Conservation (phyloP, 805 yeast genomes). For the Myxozyma monticola region DNA sequence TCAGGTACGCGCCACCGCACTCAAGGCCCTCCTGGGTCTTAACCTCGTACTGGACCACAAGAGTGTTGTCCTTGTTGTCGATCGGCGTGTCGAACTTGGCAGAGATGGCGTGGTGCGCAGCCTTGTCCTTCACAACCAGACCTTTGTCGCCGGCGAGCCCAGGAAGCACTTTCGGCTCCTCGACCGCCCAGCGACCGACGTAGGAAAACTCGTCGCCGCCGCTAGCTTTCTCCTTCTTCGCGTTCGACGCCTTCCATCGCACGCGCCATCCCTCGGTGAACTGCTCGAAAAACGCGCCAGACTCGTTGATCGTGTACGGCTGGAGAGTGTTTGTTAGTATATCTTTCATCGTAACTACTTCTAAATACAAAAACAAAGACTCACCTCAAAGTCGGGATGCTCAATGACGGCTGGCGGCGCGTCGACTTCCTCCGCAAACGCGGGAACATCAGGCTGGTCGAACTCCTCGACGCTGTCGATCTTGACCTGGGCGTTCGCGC, state of each 20-base stretch:
- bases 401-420: slow-evolving; percentile 1
- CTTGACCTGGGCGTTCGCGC: slow-evolving; percentile 20
- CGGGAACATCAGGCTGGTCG: background rate
- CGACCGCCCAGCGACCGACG: slow-evolving; percentile 74
- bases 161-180: slow-evolving; percentile 57
- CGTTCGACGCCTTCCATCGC: slow-evolving; percentile 62
- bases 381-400: slow-evolving; percentile 18
- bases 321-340: background rate
- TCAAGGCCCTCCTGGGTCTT: slow-evolving; percentile 74
- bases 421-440: slow-evolving; percentile 1
- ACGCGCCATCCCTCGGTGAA: slow-evolving; percentile 38
- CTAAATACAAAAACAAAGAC: too few species aligned
- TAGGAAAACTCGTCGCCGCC: slow-evolving; percentile 60
- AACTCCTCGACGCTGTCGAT: slow-evolving; percentile 12
- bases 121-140: slow-evolving; percentile 70
- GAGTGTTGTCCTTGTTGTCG: slow-evolving; percentile 58
- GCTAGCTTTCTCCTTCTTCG: slow-evolving; percentile 37
- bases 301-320: slow-evolving; percentile 7
- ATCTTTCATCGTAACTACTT: too few species aligned
- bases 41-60: slow-evolving; percentile 87
- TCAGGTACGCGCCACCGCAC: slow-evolving; percentile 91
- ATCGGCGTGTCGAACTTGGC: slow-evolving; percentile 58
- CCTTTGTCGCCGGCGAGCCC: slow-evolving; percentile 71
- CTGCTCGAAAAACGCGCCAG: slow-evolving; percentile 47
- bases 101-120: slow-evolving; percentile 82